Evolutionary conservation across 2,329 filamentous ascomycete genomes (phyloP), one percentile per base, ranked within the genome.

Genomic region (Penicillium digitatum): DNA sequence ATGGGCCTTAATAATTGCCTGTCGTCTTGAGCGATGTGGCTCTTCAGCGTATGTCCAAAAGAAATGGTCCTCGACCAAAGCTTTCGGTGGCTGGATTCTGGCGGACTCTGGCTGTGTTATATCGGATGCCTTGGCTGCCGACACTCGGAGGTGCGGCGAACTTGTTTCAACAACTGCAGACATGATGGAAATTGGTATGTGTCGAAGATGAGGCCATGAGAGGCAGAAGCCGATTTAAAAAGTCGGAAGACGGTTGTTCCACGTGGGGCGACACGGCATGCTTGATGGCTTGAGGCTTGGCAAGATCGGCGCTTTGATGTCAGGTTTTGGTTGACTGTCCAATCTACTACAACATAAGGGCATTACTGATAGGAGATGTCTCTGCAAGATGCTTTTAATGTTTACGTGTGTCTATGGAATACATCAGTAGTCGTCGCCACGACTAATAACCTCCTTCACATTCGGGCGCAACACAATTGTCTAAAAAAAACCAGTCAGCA

Each of bases 1-100:
- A 72, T 99, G 93, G 52, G 93, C 92, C 79, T 96, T 97, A 76
- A 99, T 97, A 67, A 99, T 99, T 59, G 91, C 90, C 66, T 93
- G 84, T 54, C 94, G 84, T 65, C 94, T 82, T 31, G 93, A 94
- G 64, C 91, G 85, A 76, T 99, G 94, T 59, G 94, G 94, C 76
- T 99, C 94, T 74, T 99, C 94, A 10, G 94, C 96, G 72, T 99
- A 97, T 38, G 94, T 96, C 94, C 95, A 97, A 78, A 95, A 96
- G 81, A 97, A 97, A 72, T 86, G 82, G 59, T 86, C 76, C 16
- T 76, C 75, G 8, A 72, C 68, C 5, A 68, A 62, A 31, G 61
- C 51, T 42, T 69, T 63, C 32, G 71, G 69, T 48, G 72, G 69
- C 44, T 68, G 55, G 46, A 65, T 64, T 64, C 65, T 64, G 43